Percentiles rank a stretch among this genome's conserved stretches.
These are phyloP conservation scores for Evernia prunastri DNA, from an alignment of 495 filamentous ascomycete species.

Conservation along the genomic window DNA sequence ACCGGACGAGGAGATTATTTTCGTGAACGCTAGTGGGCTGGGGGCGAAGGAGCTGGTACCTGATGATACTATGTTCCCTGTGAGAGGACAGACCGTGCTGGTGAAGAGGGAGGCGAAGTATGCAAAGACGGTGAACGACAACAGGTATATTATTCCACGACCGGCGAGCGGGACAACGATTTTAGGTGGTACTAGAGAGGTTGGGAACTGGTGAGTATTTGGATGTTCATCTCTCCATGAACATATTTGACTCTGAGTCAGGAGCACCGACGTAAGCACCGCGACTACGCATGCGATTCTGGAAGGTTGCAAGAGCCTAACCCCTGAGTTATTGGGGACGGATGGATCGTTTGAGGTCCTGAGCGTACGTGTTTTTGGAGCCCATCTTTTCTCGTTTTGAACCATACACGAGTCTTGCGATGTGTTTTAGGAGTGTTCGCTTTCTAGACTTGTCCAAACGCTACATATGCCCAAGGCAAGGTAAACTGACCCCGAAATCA, in stretches of 20 bases:
- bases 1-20: constrained; percentile 29
- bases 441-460: no score
- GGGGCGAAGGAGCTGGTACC: constrained; percentile 32
- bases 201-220: constrained; percentile 29
- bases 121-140: constrained; percentile 12
- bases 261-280: constrained; percentile 26
- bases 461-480: no score
- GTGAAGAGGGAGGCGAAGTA: constrained; percentile 18
- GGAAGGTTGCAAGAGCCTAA: constrained; percentile 27
- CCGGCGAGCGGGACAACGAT: constrained; percentile 33
- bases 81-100: constrained; percentile 34
- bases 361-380: no score
- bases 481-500: no score
- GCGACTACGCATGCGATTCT: constrained; percentile 32
- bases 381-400: no score
- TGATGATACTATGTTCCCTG: constrained; percentile 38
- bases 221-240: no score
- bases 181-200: constrained; percentile 36
- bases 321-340: constrained; percentile 33
- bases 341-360: constrained; percentile 36
- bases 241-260: constrained; percentile 14
- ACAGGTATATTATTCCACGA: constrained; percentile 29
- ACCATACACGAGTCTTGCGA: no score
- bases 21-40: constrained; percentile 45
- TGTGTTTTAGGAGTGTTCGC: no score